Evolutionary conservation across 2,329 filamentous ascomycete species (phyloP), one percentile per base, ranked within the genome.

Genomic region (Beauveria varroae): DNA sequence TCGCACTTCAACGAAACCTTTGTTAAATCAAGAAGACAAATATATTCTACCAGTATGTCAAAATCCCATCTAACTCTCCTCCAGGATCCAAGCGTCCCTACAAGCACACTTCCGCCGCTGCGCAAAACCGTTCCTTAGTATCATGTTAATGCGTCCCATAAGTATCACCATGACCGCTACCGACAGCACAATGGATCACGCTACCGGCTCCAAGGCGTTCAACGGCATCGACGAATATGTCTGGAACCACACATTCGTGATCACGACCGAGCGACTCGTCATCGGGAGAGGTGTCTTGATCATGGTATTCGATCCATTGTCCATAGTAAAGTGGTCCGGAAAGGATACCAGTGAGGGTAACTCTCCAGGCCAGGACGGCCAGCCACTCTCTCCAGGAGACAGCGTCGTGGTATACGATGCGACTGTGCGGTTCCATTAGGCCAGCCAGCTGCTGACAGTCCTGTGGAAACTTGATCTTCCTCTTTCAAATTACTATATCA

Each of bases 401-500:
- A 52, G 52, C 18, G 49, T 53, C 24, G 57, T 60, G 18, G 57
- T 53, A 10, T 53, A 53, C n/a, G 57, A 46, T 9, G 57, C 57
- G n/a, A 53, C n/a, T 12, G 57, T 60, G 57, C 37, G 57, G 14
- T 53, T 60, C 40, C 57, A 53, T 40, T 60, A 60, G 46, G 34
- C 14, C 34, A 37, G 14, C 14, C 34, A 37, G 14, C 14, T 37
- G 34, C 34, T 37, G 34, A 14, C 14, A 16, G 34, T 37, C 34
- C 34, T 37, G 34, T 37, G 34, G 12, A 37, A 14, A 37, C 12
- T 5, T 37, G 14, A 37, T 6, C 34, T 16, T 37, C 34, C 34
- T 18, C 16, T n/a, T 41, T 7, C 28, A 10, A 26, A 8, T 16
- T 8, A 55, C 20, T 20, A 30, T 53, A 10, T 24, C n/a, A 3